phyloP scores from a whole-genome alignment of 1,284 basidiomycete genomes.

The Neonothopanus nambi region DNA sequence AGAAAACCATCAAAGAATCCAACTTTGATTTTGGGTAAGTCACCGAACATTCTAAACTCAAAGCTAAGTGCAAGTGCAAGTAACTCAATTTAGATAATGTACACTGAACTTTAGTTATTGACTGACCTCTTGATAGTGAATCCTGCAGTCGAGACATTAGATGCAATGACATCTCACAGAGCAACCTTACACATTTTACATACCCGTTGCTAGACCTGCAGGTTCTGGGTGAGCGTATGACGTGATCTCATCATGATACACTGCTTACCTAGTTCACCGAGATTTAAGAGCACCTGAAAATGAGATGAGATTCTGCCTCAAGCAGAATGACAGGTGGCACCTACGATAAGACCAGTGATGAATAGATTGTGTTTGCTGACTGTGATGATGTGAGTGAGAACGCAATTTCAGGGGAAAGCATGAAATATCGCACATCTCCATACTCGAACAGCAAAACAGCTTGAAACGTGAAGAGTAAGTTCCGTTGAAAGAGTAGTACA shows the following conservation, averaged over 20 bases:
- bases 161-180: neutral
- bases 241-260: neutral
- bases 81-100: slow-evolving; percentile 5
- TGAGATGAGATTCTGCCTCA: neutral
- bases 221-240: neutral
- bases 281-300: neutral
- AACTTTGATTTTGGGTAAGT: slow-evolving; percentile 2
- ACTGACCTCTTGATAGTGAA: no score
- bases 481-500: no score
- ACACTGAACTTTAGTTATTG: neutral
- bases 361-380: slow-evolving; percentile 8
- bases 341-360: neutral
- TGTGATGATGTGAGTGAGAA: neutral
- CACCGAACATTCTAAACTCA: neutral
- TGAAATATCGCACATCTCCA: slow-evolving; percentile 9
- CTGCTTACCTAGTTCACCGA: slow-evolving; percentile 6
- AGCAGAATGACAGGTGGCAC: neutral
- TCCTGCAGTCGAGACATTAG: no score
- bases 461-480: no score
- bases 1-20: no score
- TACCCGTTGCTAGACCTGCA: slow-evolving; percentile 1
- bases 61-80: slow-evolving; percentile 8
- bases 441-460: slow-evolving; percentile 11
- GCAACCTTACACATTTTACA: no score
- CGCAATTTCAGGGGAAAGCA: neutral